A percentile compares a stretch with the other conserved stretches of the same genome.
phyloP scores from a whole-genome alignment of 139 green algal genomes.

The Micractinium conductrix region DNA sequence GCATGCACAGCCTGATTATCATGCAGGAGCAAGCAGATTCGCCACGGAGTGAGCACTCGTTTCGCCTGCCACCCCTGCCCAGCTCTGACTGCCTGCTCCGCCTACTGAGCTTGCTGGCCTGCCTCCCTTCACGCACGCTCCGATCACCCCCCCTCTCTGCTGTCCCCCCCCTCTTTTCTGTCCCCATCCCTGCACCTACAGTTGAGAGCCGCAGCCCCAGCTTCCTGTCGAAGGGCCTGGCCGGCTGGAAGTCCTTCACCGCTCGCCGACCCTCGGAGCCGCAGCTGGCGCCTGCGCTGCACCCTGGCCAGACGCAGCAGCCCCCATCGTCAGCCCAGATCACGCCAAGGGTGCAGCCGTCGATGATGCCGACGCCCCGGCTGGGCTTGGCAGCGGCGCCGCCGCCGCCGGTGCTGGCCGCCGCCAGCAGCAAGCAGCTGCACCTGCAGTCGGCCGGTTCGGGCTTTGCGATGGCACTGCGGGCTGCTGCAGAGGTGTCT shows the following conservation, averaged over 20 bases:
- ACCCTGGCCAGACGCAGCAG: not conserved
- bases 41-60: not conserved
- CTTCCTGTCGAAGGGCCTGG: conserved; percentile 13
- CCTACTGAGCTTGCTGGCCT: not conserved
- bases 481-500: not conserved
- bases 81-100: too few relatives aligned
- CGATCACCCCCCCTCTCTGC: not conserved
- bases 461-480: not conserved
- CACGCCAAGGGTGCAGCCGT: conserved; percentile 25
- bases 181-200: not conserved
- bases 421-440: not conserved
- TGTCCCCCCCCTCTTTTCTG: not conserved
- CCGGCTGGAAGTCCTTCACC: conserved; percentile 28
- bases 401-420: not conserved
- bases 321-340: conserved; percentile 13
- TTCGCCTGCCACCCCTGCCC: not conserved
- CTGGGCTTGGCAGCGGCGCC: not conserved
- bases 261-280: conserved; percentile 2
- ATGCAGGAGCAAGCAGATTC: not conserved
- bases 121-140: not conserved
- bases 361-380: conserved; percentile 19
- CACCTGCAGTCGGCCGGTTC: not conserved
- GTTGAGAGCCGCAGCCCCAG: conserved; percentile 2
- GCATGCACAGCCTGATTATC: conserved; percentile 25
- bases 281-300: conserved; percentile 18